These are phyloP conservation scores for Globisporangium apiculatum DNA, from an alignment of 352 stramenopile genomes.

Conservation along the genomic window DNA sequence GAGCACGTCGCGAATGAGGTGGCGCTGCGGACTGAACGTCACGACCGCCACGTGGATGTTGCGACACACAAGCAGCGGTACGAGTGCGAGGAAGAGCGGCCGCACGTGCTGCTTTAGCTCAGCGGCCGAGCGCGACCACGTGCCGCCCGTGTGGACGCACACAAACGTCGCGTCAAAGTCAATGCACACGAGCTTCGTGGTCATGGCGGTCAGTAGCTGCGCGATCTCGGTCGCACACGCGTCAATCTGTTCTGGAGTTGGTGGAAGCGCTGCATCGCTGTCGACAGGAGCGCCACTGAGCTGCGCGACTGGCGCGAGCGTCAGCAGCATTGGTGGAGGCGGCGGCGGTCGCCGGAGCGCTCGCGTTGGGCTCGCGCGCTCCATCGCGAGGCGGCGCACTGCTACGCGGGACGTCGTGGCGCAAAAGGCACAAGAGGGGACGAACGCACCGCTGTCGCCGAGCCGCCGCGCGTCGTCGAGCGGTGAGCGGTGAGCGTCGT, in stretches of 20 bases:
- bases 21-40: constrained; percentile 71
- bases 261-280: background rate
- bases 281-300: background rate
- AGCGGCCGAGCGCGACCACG: constrained; percentile 33
- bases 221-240: constrained; percentile 28
- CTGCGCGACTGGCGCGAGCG: background rate
- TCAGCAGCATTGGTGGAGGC: background rate
- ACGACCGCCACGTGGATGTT: constrained; percentile 62
- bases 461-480: constrained; percentile 3
- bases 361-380: constrained; percentile 1
- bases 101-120: constrained; percentile 48
- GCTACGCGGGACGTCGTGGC: constrained; percentile 12
- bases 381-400: constrained; percentile 12
- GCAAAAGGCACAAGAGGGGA: background rate
- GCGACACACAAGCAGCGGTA: constrained; percentile 36
- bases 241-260: background rate
- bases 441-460: constrained; percentile 1
- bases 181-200: constrained; percentile 69
- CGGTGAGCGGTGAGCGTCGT: background rate
- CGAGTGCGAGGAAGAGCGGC: constrained; percentile 49
- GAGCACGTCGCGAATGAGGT: constrained; percentile 59
- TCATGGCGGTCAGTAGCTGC: constrained; percentile 22
- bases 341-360: background rate
- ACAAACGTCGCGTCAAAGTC: constrained; percentile 84
- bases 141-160: constrained; percentile 60